phyloP scores from a whole-genome alignment of 441 rosid genomes.

The California macrophylla region DNA sequence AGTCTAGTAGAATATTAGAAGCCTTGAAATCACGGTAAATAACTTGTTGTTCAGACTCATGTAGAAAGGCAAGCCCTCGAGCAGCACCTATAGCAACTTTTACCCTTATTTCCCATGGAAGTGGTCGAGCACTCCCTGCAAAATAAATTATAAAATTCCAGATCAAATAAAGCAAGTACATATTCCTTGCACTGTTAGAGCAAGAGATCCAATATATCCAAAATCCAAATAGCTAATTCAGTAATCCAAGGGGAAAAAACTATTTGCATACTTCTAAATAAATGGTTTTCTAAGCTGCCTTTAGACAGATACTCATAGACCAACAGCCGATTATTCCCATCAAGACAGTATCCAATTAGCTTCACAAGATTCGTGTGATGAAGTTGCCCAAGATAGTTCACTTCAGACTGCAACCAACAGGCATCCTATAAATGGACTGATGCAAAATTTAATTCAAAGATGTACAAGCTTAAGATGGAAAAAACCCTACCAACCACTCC shows the following conservation, averaged over 20 bases:
- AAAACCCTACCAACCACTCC: constrained; percentile 53
- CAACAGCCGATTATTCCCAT: constrained; percentile 38
- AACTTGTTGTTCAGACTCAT: constrained; percentile 55
- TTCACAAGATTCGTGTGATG: constrained; percentile 52
- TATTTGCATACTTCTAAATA: constrained; percentile 38
- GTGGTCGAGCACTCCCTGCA: constrained; percentile 57
- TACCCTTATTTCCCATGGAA: constrained; percentile 60
- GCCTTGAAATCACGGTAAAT: constrained; percentile 78
- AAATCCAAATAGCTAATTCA: neutral
- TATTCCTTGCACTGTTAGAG: neutral
- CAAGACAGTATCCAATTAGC: constrained; percentile 47
- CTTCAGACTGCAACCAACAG: constrained; percentile 34
- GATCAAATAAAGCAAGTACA: neutral
- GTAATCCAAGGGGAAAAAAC: neutral
- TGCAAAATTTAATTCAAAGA: neutral
- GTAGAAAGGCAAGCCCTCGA: constrained; percentile 66
- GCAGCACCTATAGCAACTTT: constrained; percentile 55
- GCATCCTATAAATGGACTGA: neutral
- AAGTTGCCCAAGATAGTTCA: constrained; percentile 44
- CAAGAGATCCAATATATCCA: neutral
- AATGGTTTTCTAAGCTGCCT: constrained; percentile 60
- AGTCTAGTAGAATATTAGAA: constrained; percentile 72
- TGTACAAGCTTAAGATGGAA: neutral
- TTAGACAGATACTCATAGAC: constrained; percentile 52
- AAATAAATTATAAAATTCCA: neutral